Conservation (phyloP, 2,329 filamentous ascomycete species). For the Aspergillus sp. region DNA sequence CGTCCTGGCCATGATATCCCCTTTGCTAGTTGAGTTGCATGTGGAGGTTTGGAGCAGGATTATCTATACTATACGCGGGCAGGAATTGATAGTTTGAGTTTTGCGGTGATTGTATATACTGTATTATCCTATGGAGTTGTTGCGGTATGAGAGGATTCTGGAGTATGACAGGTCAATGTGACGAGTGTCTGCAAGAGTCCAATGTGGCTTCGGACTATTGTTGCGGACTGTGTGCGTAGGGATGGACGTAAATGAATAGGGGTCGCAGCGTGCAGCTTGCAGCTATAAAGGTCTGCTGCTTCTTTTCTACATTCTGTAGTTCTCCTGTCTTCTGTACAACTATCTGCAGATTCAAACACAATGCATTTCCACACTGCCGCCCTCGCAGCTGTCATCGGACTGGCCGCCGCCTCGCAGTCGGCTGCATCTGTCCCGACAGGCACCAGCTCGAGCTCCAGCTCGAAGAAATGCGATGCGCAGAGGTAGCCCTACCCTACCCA, state of each 20-base stretch:
- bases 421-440: neutral
- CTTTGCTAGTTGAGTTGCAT: conserved; percentile 8
- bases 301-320: neutral
- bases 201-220: neutral
- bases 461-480: neutral
- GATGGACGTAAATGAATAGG: neutral
- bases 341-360: neutral
- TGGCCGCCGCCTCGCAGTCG: neutral
- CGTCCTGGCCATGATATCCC: neutral
- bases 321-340: neutral
- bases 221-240: neutral
- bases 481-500: neutral
- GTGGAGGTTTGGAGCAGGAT: conserved; percentile 7
- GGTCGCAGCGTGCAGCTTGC: neutral
- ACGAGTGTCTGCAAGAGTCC: neutral
- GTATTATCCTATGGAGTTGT: conserved; percentile 9
- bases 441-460: neutral
- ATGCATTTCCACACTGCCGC: neutral
- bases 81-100: conserved; percentile 1
- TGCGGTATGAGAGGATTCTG: neutral
- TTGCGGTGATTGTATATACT: conserved; percentile 16
- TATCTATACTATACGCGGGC: conserved; percentile 4
- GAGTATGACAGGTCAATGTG: neutral
- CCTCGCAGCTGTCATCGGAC: neutral
- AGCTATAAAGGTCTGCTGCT: no score